Evolutionary conservation across 345 rosid species (phyloP).

Genomic region (Dipteronia sinensis): DNA sequence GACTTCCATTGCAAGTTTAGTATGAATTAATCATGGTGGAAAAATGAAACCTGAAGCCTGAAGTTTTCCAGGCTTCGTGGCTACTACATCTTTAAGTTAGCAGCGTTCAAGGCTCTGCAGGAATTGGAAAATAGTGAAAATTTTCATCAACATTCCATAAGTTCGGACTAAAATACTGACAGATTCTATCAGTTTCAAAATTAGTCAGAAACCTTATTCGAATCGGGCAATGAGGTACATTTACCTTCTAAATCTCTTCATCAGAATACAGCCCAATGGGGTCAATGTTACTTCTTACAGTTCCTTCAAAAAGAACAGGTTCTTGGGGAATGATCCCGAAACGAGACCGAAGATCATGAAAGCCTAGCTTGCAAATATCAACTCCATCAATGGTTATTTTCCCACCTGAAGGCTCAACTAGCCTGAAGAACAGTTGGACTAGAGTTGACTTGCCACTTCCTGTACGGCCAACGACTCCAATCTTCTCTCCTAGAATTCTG

Average conservation of each 20-base stretch:
- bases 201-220: neutral
- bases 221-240: neutral
- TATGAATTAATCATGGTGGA: neutral
- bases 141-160: neutral
- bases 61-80: conserved; percentile 72
- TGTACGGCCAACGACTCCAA: conserved; percentile 89
- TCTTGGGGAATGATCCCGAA: conserved; percentile 96
- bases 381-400: conserved; percentile 75
- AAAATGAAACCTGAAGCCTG: neutral
- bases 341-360: conserved; percentile 83
- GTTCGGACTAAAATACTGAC: no score
- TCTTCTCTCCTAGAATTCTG: conserved; percentile 73
- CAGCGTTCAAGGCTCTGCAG: conserved; percentile 84
- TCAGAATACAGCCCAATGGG: conserved; percentile 75
- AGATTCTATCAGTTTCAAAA: neutral
- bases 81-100: conserved; percentile 78
- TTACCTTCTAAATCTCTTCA: conserved; percentile 91
- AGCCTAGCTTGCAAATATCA: conserved; percentile 65
- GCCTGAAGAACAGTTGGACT: conserved; percentile 82
- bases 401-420: conserved; percentile 88
- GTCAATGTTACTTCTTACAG: conserved; percentile 88
- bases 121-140: neutral
- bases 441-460: conserved; percentile 95
- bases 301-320: conserved; percentile 92
- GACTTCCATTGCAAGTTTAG: neutral